Evolutionary conservation across 2,329 filamentous ascomycete species (phyloP).

Genomic region (Coniochaeta sp.): DNA sequence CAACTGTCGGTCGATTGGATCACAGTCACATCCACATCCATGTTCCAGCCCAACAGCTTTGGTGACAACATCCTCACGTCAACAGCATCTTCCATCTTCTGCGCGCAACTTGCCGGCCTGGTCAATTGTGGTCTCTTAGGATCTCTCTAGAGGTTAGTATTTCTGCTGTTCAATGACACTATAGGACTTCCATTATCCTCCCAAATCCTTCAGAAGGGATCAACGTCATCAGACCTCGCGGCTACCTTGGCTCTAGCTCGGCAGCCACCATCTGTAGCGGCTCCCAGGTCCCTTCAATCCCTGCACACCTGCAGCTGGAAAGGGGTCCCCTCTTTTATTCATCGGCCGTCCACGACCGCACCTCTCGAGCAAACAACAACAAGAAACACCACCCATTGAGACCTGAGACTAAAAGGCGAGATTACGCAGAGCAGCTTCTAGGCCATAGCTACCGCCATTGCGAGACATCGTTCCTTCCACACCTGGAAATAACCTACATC

Average conservation of each 20-base stretch:
- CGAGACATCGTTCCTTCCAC: not conserved
- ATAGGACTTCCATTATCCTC: not conserved
- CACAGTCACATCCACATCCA: too few relatives aligned
- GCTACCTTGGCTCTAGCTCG: too few relatives aligned
- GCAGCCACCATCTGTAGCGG: too few relatives aligned
- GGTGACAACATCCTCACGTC: not conserved
- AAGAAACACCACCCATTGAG: not conserved
- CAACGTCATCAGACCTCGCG: too few relatives aligned
- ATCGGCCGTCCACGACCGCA: not conserved
- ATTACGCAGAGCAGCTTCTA: not conserved
- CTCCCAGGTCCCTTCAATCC: too few relatives aligned
- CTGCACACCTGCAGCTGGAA: not conserved
- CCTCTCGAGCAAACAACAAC: not conserved
- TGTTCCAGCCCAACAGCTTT: not conserved
- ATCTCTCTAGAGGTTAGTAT: too few relatives aligned
- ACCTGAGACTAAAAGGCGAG: not conserved
- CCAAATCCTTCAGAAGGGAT: not conserved
- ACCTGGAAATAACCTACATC: not conserved
- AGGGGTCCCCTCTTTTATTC: not conserved
- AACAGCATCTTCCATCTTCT: not conserved
- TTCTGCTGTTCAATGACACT: not conserved
- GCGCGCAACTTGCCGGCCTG: not conserved
- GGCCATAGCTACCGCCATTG: conserved; percentile 1
- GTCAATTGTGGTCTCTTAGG: not conserved
- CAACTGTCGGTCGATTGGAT: not conserved